phyloP scores from a whole-genome alignment of 352 stramenopile genomes.

The Phytophthora idaei region DNA sequence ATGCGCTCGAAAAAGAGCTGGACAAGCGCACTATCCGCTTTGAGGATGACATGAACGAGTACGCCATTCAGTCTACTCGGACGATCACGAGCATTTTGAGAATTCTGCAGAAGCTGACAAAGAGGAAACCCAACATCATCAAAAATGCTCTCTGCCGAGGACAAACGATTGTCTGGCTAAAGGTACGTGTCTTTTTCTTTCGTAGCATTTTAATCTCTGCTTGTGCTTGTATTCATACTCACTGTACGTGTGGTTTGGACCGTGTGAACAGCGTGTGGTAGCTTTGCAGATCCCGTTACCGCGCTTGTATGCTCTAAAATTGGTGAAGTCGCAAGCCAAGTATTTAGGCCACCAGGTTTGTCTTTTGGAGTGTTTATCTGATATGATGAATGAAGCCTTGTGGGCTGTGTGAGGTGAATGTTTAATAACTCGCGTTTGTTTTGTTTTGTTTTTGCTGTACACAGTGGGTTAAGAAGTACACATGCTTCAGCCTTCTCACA shows the following conservation, averaged over 20 bases:
- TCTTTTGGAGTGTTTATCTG: not conserved
- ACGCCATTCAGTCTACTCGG: constrained; percentile 63
- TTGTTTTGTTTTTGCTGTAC: constrained; percentile 13
- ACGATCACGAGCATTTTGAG: constrained; percentile 81
- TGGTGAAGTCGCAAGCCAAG: constrained; percentile 86
- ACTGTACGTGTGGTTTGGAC: not conserved
- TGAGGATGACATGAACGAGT: constrained; percentile 77
- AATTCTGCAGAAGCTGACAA: constrained; percentile 84
- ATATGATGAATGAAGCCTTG: not conserved
- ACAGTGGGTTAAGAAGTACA: constrained; percentile 88
- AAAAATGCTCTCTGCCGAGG: constrained; percentile 78
- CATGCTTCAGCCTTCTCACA: constrained; percentile 76
- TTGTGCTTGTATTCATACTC: constrained; percentile 8
- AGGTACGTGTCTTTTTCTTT: constrained; percentile 37
- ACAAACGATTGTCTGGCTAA: constrained; percentile 83
- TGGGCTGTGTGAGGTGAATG: not conserved
- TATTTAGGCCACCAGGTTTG: constrained; percentile 79
- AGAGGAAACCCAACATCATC: constrained; percentile 86
- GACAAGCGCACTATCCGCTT: constrained; percentile 65
- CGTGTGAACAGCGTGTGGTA: constrained; percentile 59
- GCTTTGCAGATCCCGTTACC: constrained; percentile 67
- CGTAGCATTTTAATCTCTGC: too few species aligned
- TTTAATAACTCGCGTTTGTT: not conserved
- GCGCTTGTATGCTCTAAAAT: constrained; percentile 79
- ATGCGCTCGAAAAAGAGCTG: constrained; percentile 61